Evolutionary conservation across 169 alveolate species (phyloP).

Genomic region (Plasmodium ovale): DNA sequence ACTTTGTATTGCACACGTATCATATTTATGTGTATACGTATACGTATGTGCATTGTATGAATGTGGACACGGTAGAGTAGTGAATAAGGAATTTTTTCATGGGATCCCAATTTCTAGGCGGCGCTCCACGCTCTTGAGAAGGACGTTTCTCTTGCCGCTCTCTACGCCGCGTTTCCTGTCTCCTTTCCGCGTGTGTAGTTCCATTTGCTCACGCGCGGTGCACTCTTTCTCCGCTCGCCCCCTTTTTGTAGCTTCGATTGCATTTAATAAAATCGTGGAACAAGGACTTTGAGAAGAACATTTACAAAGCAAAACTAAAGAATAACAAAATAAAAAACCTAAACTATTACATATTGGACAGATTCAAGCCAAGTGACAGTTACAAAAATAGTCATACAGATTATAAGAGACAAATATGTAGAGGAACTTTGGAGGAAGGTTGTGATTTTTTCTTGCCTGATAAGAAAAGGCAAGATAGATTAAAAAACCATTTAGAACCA

Average conservation of each 20-base stretch:
- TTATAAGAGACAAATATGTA: slow-evolving; percentile 88
- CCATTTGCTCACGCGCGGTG: not conserved
- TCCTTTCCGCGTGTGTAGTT: too few relatives aligned
- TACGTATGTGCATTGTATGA: not conserved
- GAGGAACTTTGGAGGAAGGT: slow-evolving; percentile 91
- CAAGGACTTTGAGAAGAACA: slow-evolving; percentile 78
- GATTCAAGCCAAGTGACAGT: slow-evolving; percentile 83
- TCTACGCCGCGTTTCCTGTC: not conserved
- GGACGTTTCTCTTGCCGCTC: too few relatives aligned
- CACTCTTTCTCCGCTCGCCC: not conserved
- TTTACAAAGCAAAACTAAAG: slow-evolving; percentile 78
- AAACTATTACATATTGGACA: slow-evolving; percentile 84
- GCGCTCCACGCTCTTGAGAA: too few relatives aligned
- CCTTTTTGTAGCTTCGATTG: slow-evolving; percentile 61
- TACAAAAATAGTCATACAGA: slow-evolving; percentile 86
- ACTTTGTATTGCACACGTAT: too few relatives aligned
- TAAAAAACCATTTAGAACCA: slow-evolving; percentile 88
- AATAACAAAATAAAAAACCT: slow-evolving; percentile 82
- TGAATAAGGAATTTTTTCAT: too few relatives aligned
- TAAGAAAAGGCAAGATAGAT: slow-evolving; percentile 84
- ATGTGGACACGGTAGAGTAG: not conserved
- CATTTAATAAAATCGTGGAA: slow-evolving; percentile 87
- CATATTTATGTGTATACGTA: not conserved
- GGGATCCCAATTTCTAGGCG: too few relatives aligned
- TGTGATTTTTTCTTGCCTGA: slow-evolving; percentile 88